Evolutionary conservation across 2,329 filamentous ascomycete species (phyloP), one percentile per base, ranked within the genome.

Genomic region (Colletotrichum sp.): DNA sequence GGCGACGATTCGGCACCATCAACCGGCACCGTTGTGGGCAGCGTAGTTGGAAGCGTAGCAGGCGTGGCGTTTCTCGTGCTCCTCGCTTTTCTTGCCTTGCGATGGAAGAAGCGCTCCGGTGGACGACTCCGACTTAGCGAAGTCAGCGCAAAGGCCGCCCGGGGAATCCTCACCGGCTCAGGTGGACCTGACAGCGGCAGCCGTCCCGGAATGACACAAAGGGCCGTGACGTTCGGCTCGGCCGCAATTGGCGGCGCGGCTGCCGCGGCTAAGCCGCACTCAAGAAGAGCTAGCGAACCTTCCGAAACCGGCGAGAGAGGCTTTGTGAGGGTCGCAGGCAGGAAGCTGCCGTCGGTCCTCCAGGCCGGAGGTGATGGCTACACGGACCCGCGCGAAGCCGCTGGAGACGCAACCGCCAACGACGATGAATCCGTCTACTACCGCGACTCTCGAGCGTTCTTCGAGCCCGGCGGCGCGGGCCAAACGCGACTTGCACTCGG

Each of bases 291-390:
- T 72, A 67, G 79, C 78, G 81, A 77, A 65, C 80, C 80, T 18
- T 81, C 82, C 57, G 85, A 85, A 43, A 83, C 81, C 28, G 87
- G 85, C 32, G 91, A 93, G 80, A 86, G 87, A 76, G 90, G 92
- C 1, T 94, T 94, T 81, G 90, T 93, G 77, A 90, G 92, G 34
- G 89, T 94, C 3, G 92, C 92, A 8, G 92, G 92, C 76, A 89
- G 89, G 79, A 94, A 93, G 80, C 82, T 94, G 72, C 90, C 91
- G 5, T 92, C 92, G 3, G 92, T 93, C 12, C 83, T 94, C 48
- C 87, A 91, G 74, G 87, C 86, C 63, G 92, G 92, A 16, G 92
- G 92, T 8, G 92, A 93, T 80, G 92, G 92, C 2, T 93, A 92
- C 82, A 87, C 88, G 24, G 91, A 91, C 74, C 87, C 85, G 10